phyloP scores from a whole-genome alignment of 257 asterid species.

The Leonotis leonurus region DNA sequence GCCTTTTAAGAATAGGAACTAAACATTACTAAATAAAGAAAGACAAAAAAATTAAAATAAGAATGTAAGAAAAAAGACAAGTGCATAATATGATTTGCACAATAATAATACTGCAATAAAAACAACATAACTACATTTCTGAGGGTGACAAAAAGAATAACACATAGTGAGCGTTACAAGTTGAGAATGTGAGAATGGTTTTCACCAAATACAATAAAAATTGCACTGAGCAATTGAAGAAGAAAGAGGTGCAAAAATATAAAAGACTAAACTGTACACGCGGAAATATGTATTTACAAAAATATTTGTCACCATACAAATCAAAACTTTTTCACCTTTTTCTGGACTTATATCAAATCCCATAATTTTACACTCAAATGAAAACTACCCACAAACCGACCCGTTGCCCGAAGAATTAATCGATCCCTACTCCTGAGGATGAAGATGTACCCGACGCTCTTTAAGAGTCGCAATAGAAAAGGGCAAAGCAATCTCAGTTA shows the following conservation, averaged over 20 bases:
- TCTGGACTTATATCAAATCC: not conserved
- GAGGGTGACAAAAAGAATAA: not conserved
- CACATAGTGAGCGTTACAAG: not conserved
- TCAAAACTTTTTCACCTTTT: not conserved
- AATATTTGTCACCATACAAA: not conserved
- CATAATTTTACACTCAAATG: not conserved
- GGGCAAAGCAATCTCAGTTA: not conserved
- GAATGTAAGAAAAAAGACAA: no score
- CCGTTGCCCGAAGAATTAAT: no score
- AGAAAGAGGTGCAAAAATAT: conserved; percentile 6
- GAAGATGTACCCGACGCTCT: not conserved
- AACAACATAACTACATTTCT: not conserved
- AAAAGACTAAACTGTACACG: conserved; percentile 22
- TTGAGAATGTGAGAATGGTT: no score
- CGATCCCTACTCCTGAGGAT: not conserved
- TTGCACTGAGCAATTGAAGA: not conserved
- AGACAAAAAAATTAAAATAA: no score
- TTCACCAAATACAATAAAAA: no score
- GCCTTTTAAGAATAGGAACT: no score
- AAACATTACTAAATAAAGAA: no score
- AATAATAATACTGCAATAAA: not conserved
- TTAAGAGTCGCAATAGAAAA: not conserved
- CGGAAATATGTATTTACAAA: conserved; percentile 9
- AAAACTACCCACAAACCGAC: not conserved
- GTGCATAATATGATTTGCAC: no score